Evolutionary conservation across 148 eudicot genomes (phyloP), one percentile per base, ranked within the genome.

Genomic region (Rhododendron griersonianum): DNA sequence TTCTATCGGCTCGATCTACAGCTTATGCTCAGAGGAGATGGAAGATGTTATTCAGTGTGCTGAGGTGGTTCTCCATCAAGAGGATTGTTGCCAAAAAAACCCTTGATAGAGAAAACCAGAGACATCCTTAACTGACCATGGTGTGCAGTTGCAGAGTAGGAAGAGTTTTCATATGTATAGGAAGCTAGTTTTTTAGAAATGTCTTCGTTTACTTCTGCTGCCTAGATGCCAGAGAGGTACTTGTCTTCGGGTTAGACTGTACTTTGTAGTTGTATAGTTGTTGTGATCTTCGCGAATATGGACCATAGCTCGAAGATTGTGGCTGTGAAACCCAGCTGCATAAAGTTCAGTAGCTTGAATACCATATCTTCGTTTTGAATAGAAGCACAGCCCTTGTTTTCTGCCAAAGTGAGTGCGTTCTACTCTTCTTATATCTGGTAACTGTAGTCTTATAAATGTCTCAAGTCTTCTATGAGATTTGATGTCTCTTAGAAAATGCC

Each of bases 21-120:
- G 82, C 59, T 80, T 88, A 86, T 78, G 95, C 92, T 90, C 87
- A 89, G 71, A 91, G 87, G 86, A 93, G 93, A 85, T 94, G 98
- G 98, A 92, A 82, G 74, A 87, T 94, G 89, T 87, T 93, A 75
- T 90, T 88, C 69, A 86, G 84, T 83, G 93, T 92, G 51, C 74
- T 91, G n/a, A 90, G 79, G 47, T 92, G 94, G 93, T 84, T 90
- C 87, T 88, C 90, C 9, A 50, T 94, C 85, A 84, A 89, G 83
- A 93, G 91, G 85, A 83, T 86, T 7, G 92, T 92, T 80, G 90
- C 85, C 7, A 88, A 86, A 83, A 88, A 88, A 89, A 84, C 89
- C 45, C 81, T 67, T 37, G 47, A 48, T 15, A 81, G 51, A 39
- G 59, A 76, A 69, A 50, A 82, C 23, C 88, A 78, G 85, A 85